Percentiles rank a stretch among this genome's conserved stretches.
Evolutionary conservation across 2,329 filamentous ascomycete genomes (phyloP).

Genomic region (Chaetomiaceae sp.): DNA sequence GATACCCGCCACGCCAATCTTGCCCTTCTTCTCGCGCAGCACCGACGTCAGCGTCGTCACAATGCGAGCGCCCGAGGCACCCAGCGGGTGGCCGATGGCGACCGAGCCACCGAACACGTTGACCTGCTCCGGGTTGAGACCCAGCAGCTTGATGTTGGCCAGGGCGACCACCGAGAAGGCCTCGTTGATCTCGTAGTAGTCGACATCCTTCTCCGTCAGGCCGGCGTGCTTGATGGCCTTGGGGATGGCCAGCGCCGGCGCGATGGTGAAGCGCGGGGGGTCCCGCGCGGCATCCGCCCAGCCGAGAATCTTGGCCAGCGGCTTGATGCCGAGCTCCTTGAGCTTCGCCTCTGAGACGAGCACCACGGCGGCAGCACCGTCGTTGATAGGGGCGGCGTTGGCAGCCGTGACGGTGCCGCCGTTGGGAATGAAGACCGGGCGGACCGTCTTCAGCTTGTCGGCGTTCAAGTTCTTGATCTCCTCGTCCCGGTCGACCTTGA

Average conservation of each 20-base stretch:
- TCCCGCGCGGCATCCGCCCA: constrained; percentile 93
- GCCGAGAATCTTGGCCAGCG: constrained; percentile 91
- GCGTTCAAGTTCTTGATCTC: constrained; percentile 92
- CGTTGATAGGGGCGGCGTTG: constrained; percentile 93
- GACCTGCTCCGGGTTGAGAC: constrained; percentile 74
- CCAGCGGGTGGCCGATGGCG: constrained; percentile 90
- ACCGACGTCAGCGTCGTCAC: constrained; percentile 84
- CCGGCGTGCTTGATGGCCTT: constrained; percentile 96
- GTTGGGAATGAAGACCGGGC: constrained; percentile 72
- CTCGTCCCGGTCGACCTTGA: constrained; percentile 78
- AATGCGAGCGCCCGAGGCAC: constrained; percentile 89
- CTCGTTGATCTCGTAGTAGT: constrained; percentile 99
- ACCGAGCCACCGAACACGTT: constrained; percentile 95
- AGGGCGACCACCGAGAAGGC: constrained; percentile 95
- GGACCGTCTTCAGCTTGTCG: constrained; percentile 78
- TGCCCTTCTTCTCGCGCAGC: constrained; percentile 81
- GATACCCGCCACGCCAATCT: constrained; percentile 89
- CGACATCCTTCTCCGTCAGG: constrained; percentile 68
- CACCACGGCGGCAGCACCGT: constrained; percentile 86
- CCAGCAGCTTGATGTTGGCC: constrained; percentile 90
- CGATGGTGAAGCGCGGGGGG: constrained; percentile 92
- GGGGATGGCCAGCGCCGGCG: constrained; percentile 87
- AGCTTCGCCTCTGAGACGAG: constrained; percentile 92
- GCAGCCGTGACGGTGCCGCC: constrained; percentile 88
- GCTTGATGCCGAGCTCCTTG: constrained; percentile 84